Conservation (phyloP, 2,329 filamentous ascomycete species). For the Stagonosporopsis vannaccii region DNA sequence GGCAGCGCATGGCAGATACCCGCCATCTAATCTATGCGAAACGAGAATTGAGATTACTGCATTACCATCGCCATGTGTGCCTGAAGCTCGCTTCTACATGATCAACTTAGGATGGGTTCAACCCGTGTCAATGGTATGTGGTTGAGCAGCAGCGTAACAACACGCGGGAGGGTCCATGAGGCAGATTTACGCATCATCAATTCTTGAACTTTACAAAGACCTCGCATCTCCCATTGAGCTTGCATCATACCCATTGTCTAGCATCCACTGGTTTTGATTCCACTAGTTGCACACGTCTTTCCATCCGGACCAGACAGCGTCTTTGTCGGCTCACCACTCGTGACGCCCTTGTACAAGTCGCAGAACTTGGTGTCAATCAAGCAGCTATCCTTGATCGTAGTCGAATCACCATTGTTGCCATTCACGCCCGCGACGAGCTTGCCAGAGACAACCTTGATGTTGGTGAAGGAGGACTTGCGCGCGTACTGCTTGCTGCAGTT, state of each 20-base stretch:
- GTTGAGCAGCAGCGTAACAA: not conserved
- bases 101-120: too few species aligned
- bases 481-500: slow-evolving; percentile 40
- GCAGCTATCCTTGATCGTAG: slow-evolving; percentile 35
- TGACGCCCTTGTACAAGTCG: slow-evolving; percentile 40
- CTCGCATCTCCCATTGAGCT: not conserved
- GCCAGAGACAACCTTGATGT: slow-evolving; percentile 30
- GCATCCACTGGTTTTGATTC: slow-evolving; percentile 36
- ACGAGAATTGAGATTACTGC: not conserved
- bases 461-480: slow-evolving; percentile 35
- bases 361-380: slow-evolving; percentile 34
- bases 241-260: not conserved
- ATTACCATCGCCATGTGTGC: not conserved
- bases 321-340: slow-evolving; percentile 38
- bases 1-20: slow-evolving; percentile 4
- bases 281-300: slow-evolving; percentile 34
- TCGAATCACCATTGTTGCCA: slow-evolving; percentile 38
- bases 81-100: not conserved
- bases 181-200: too few species aligned
- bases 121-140: too few species aligned
- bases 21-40: not conserved
- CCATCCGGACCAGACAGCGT: slow-evolving; percentile 38
- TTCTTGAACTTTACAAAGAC: not conserved
- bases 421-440: slow-evolving; percentile 39
- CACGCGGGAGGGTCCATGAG: not conserved